A percentile compares a stretch with the other conserved stretches of the same genome.
These are phyloP conservation scores for Ustilago sp. DNA, from an alignment of 1,284 basidiomycete species.

Conservation along the genomic window DNA sequence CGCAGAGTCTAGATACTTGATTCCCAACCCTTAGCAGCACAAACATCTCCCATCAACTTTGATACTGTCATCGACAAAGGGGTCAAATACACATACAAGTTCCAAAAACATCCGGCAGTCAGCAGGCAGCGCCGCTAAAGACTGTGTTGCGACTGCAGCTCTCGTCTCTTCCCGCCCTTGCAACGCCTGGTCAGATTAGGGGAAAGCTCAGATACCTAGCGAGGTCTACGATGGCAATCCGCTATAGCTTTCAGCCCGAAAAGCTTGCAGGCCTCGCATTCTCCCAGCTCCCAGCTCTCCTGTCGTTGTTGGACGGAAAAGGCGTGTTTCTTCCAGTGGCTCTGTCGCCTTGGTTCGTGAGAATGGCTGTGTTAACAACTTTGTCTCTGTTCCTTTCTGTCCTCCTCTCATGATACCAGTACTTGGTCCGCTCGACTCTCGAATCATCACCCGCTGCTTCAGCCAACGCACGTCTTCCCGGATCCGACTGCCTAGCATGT, in stretches of 20 bases:
- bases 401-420: slow-evolving; percentile 13
- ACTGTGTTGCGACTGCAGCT: neutral
- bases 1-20: slow-evolving; percentile 56
- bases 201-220: neutral
- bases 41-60: neutral
- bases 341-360: neutral
- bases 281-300: neutral
- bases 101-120: neutral
- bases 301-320: neutral
- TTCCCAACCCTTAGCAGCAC: neutral
- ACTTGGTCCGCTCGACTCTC: slow-evolving; percentile 32
- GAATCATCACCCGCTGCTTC: slow-evolving; percentile 20
- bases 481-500: slow-evolving; percentile 61
- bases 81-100: slow-evolving; percentile 2
- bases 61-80: neutral
- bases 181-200: neutral
- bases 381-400: slow-evolving; percentile 3
- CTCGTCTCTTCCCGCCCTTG: neutral
- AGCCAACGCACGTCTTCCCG: slow-evolving; percentile 14
- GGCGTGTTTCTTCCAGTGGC: neutral
- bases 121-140: neutral
- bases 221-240: neutral
- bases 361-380: slow-evolving; percentile 35
- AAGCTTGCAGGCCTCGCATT: neutral
- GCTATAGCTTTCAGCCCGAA: neutral